These are phyloP conservation scores for Telfairia occidentalis DNA, from an alignment of 331 rosid genomes.

Conservation along the genomic window DNA sequence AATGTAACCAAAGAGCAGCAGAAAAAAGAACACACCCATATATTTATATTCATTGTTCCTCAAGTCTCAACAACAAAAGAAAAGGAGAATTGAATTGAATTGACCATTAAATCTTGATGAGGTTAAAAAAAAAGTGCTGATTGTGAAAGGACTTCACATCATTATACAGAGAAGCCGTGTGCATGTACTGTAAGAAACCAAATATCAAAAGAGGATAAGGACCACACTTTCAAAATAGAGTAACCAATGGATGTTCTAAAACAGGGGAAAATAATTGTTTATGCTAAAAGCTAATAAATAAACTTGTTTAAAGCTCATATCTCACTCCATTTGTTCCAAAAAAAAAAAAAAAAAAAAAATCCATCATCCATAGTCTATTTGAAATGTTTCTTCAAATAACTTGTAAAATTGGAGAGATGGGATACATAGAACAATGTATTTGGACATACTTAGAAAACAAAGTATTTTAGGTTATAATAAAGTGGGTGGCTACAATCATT, in stretches of 20 bases:
- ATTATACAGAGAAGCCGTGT: slow-evolving; percentile 4
- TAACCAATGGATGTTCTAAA: not conserved
- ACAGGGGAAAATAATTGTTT: not conserved
- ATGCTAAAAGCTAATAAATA: not conserved
- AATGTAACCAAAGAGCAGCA: slow-evolving; percentile 10
- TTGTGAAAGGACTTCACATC: slow-evolving; percentile 13
- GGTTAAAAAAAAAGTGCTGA: slow-evolving; percentile 4
- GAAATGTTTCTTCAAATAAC: not conserved
- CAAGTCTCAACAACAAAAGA: not conserved
- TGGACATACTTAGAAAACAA: slow-evolving; percentile 2
- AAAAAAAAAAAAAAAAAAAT: not conserved
- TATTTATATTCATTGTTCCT: not conserved
- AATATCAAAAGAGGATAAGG: not conserved
- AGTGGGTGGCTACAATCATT: not conserved
- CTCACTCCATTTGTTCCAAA: not conserved
- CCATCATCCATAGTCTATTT: not conserved
- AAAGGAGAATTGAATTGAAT: too few relatives aligned
- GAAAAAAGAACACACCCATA: not conserved
- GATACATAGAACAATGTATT: not conserved
- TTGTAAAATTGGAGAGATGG: not conserved
- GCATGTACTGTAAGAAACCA: slow-evolving; percentile 7
- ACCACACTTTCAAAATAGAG: not conserved
- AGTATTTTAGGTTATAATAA: not conserved
- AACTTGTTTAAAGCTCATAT: not conserved
- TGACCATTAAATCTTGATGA: slow-evolving; percentile 3